Base-by-base conservation (phyloP, 371 early-diverging fungal genomes). In the Mucor plumbeus region DNA sequence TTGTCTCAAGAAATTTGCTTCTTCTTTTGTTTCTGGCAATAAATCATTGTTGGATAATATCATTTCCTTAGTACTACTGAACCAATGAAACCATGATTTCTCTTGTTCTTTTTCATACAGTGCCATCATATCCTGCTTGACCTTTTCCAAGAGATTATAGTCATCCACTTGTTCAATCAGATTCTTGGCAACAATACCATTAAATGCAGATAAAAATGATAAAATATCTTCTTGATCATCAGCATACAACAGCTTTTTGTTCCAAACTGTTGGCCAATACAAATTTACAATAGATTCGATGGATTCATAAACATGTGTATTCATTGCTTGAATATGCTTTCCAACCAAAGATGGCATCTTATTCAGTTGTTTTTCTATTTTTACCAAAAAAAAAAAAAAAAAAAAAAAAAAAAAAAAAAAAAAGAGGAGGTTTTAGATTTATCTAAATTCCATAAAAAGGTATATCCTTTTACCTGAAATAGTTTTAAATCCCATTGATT, bases 251-350 rank as follows among this genome's bases (percentile, higher is more conserved):
- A 66, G 38, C 26, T 26, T 59, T 35, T 44, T n/a, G 17, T 64
- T 39, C 70, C 70, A 64, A 6, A 70, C 17, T 5, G 61, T 50
- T 8, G 47, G 43, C 72, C 72, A 72, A 21, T 61, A 15, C 0
- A 35, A n/a, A 10, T 47, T 48, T 14, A 72, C 43, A 14, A 40
- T 62, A 21, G 64, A 33, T n/a, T 68, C 58, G n/a, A 72, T 44
- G 7, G 65, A 58, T 5, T 53, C 11, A 38, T 58, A 72, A 4
- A 72, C 50, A 38, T 64, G 26, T 0, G 61, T 14, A 48, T 72
- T 68, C 69, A 72, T 68, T 13, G 35, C 50, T n/a, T 72, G 72
- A 14, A 72, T 57, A 59, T 68, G 61, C 38, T 61, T 72, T 19
- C 72, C 68, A 61, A 72, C 59, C 13, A 72, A 61, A 0, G 61